A percentile compares a stretch with the other conserved stretches of the same genome.
Evolutionary conservation across 352 stramenopile species (phyloP).

Genomic region (Phytopythium cucurbitacearum): DNA sequence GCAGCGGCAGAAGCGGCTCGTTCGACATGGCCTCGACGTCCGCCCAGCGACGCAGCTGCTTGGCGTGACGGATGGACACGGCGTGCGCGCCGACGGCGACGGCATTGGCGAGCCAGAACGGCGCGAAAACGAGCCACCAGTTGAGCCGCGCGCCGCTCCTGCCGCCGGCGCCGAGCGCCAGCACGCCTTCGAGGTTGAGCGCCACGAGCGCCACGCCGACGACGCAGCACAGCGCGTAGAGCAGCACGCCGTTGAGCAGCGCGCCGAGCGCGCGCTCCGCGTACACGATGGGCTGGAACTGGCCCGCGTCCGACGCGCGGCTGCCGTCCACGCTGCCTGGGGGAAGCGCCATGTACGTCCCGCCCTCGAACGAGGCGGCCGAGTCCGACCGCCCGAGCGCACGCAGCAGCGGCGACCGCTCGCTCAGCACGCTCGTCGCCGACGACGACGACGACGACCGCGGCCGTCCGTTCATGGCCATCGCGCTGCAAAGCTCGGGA

Average conservation of each 20-base stretch:
- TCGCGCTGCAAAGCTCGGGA: background rate
- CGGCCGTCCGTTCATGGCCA: constrained; percentile 5
- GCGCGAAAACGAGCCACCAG: constrained; percentile 79
- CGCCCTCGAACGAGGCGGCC: constrained; percentile 51
- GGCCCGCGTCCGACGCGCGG: constrained; percentile 26
- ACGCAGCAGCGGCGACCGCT: constrained; percentile 68
- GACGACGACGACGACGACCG: constrained; percentile 6
- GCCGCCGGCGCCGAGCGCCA: constrained; percentile 19
- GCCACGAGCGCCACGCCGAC: constrained; percentile 61
- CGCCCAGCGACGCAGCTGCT: constrained; percentile 65
- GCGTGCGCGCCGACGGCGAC: constrained; percentile 58
- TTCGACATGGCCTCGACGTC: constrained; percentile 81
- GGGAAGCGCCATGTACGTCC: constrained; percentile 71
- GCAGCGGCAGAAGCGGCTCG: constrained; percentile 69
- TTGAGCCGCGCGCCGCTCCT: constrained; percentile 40
- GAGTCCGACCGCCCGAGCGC: constrained; percentile 38
- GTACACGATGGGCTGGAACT: constrained; percentile 77
- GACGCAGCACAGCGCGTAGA: constrained; percentile 77
- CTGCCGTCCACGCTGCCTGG: constrained; percentile 13
- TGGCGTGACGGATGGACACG: constrained; percentile 56
- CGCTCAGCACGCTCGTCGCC: constrained; percentile 19
- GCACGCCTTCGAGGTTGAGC: constrained; percentile 73
- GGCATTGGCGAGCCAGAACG: constrained; percentile 77
- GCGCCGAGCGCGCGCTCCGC: constrained; percentile 69
- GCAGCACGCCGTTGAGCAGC: constrained; percentile 69